phyloP scores from a whole-genome alignment of 306 rosid genomes.

The Urtica urens region DNA sequence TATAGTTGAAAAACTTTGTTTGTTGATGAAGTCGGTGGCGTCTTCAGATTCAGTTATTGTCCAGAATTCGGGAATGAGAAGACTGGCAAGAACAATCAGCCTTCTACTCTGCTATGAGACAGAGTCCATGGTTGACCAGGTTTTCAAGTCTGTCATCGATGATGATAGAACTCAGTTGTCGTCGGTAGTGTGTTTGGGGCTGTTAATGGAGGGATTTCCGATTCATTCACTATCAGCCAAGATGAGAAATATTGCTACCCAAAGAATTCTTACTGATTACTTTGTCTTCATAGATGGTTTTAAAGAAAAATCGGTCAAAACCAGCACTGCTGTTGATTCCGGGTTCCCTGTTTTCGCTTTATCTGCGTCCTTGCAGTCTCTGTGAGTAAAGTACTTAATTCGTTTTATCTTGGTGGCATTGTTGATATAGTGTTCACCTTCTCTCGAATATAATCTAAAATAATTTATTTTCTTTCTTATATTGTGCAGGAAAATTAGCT shows the following conservation, averaged over 20 bases:
- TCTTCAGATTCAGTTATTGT: slow-evolving; percentile 48
- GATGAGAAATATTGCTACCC: slow-evolving; percentile 35
- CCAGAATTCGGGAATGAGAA: slow-evolving; percentile 53
- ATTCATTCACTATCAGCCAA: slow-evolving; percentile 51
- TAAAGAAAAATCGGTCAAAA: slow-evolving; percentile 33
- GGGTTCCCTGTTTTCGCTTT: slow-evolving; percentile 64
- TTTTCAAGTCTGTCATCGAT: slow-evolving; percentile 37
- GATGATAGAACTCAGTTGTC: slow-evolving; percentile 43
- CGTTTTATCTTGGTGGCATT: neutral
- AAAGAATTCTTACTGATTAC: slow-evolving; percentile 47
- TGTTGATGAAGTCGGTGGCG: slow-evolving; percentile 53
- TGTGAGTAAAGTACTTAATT: slow-evolving; percentile 43
- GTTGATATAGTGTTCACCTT: neutral
- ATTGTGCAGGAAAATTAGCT: slow-evolving; percentile 32
- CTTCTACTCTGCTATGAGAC: slow-evolving; percentile 47
- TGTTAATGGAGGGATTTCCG: slow-evolving; percentile 73
- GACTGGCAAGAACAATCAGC: slow-evolving; percentile 62
- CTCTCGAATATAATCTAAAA: neutral
- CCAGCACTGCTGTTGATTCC: slow-evolving; percentile 25
- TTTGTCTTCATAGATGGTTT: slow-evolving; percentile 43
- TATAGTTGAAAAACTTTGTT: slow-evolving; percentile 41
- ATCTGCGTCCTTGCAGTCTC: slow-evolving; percentile 56
- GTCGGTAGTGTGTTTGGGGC: slow-evolving; percentile 37
- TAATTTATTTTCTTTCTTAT: slow-evolving; percentile 5
- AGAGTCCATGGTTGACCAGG: slow-evolving; percentile 41